Evolutionary conservation across 2,329 filamentous ascomycete genomes (phyloP), one percentile per base, ranked within the genome.

Genomic region (Fusarium buxicola): DNA sequence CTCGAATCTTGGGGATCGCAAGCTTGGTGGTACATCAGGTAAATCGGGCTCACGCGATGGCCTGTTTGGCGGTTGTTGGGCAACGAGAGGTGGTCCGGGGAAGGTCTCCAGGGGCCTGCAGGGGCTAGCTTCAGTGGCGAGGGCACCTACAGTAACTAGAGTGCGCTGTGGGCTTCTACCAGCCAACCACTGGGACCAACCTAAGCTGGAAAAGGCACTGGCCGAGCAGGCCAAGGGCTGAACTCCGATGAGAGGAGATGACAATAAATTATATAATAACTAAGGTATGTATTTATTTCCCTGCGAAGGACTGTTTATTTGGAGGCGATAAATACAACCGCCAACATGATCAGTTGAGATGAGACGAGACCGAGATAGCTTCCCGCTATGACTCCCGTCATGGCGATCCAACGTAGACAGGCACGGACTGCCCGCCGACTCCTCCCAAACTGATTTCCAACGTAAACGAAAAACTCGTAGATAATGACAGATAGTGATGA

Each of bases 121-220:
- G 62, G 31, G 47, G 47, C 24, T 28, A 46, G 35, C 41, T 54
- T 36, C 40, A 57, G 40, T 53, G 48, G 40, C 32, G 40, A 45
- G 30, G 10, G 32, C 50, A 46, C 32, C 41, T 40, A 39, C 16
- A 57, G 40, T 56, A 46, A 41, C 41, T 40, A 39, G 25, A 57
- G 40, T 56, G 54, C 54, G 45, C 58, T 63, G 52, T 45, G 30
- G 48, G 28, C 49, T 47, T 47, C 44, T 38, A 35, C 59, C 36
- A 60, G 58, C 63, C 63, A 60, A 56, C 63, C 55, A 44, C 63
- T 64, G 59, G 63, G 60, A 48, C 55, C 63, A 31, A 49, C 25
- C 63, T 66, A 66, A 28, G 16, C 63, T 60, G 18, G 43, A 66
- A 66, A 36, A 53, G 58, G 63, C 46, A 66, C 58, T 32, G 49